phyloP scores from a whole-genome alignment of 2,329 filamentous ascomycete species.

The Fusarium xylarioides region DNA sequence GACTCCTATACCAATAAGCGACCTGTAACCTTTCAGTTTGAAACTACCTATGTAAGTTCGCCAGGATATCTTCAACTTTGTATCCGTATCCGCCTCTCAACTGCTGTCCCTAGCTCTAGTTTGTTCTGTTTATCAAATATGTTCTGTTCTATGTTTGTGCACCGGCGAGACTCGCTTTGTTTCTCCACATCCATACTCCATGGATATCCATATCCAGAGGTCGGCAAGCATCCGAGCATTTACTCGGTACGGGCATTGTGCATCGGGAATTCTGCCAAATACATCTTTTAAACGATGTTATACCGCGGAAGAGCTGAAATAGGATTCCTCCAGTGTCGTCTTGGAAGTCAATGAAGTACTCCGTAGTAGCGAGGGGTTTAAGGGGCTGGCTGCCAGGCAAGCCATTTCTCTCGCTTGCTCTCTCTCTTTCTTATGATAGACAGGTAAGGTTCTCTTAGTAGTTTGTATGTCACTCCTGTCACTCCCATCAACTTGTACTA shows the following conservation, averaged over 20 bases:
- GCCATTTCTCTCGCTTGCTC: neutral
- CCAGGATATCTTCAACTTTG: neutral
- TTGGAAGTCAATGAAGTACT: neutral
- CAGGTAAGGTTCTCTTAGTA: neutral
- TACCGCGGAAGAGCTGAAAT: neutral
- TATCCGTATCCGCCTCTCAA: neutral
- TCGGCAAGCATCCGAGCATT: conserved; percentile 24
- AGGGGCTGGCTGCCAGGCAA: conserved; percentile 3
- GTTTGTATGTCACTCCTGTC: neutral
- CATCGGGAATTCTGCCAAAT: neutral
- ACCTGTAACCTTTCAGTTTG: neutral
- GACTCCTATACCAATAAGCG: neutral
- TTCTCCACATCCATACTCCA: conserved; percentile 16
- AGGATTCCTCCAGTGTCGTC: neutral
- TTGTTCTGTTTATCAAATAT: neutral
- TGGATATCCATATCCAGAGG: conserved; percentile 3
- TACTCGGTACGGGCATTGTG: neutral
- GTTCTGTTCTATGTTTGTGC: conserved; percentile 15
- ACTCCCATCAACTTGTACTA: neutral
- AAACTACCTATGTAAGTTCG: neutral
- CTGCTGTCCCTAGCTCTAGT: neutral
- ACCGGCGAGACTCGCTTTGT: neutral
- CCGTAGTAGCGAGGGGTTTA: neutral
- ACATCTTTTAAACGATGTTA: neutral
- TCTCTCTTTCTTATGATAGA: neutral